Conservation (phyloP, 2,329 filamentous ascomycete genomes). For the Davidsoniella virescens region DNA sequence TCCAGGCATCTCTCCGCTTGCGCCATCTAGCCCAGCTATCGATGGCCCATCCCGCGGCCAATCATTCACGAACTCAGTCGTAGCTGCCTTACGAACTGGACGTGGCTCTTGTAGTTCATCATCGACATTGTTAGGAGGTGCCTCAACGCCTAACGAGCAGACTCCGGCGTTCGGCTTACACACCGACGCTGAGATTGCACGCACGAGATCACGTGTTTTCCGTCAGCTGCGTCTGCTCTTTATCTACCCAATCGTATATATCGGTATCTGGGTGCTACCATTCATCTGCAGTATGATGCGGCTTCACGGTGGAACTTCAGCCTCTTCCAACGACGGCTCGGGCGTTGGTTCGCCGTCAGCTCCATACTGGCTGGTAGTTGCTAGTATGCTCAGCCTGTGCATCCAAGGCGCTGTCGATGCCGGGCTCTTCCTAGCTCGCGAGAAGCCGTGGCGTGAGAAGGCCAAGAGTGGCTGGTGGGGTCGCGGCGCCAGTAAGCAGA, state of each 20-base stretch:
- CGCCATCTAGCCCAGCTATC: slow-evolving; percentile 14
- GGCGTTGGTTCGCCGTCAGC: slow-evolving; percentile 7
- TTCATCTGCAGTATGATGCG: slow-evolving; percentile 48
- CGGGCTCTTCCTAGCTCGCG: slow-evolving; percentile 49
- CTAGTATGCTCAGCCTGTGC: slow-evolving; percentile 41
- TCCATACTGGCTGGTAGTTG: slow-evolving; percentile 38
- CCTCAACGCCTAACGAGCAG: slow-evolving; percentile 14
- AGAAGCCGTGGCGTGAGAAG: slow-evolving; percentile 41
- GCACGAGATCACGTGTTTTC: slow-evolving; percentile 39
- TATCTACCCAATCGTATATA: slow-evolving; percentile 59
- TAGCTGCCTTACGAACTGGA: slow-evolving; percentile 1
- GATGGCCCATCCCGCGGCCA: slow-evolving; percentile 17
- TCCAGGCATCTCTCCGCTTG: slow-evolving; percentile 6
- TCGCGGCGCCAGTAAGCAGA: slow-evolving; percentile 12
- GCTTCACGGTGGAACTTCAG: slow-evolving; percentile 26
- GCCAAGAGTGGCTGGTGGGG: slow-evolving; percentile 14
- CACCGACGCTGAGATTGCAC: slow-evolving; percentile 18
- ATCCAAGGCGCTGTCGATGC: slow-evolving; percentile 54
- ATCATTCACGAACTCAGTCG: slow-evolving; percentile 8
- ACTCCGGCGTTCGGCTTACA: background rate
- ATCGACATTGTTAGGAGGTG: slow-evolving; percentile 12
- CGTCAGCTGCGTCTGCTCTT: slow-evolving; percentile 57
- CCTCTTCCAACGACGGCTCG: slow-evolving; percentile 14
- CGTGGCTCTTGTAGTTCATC: slow-evolving; percentile 15
- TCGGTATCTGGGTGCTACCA: slow-evolving; percentile 55